Evolutionary conservation across 2,329 filamentous ascomycete species (phyloP).

Genomic region (Myrmaecium sp.): DNA sequence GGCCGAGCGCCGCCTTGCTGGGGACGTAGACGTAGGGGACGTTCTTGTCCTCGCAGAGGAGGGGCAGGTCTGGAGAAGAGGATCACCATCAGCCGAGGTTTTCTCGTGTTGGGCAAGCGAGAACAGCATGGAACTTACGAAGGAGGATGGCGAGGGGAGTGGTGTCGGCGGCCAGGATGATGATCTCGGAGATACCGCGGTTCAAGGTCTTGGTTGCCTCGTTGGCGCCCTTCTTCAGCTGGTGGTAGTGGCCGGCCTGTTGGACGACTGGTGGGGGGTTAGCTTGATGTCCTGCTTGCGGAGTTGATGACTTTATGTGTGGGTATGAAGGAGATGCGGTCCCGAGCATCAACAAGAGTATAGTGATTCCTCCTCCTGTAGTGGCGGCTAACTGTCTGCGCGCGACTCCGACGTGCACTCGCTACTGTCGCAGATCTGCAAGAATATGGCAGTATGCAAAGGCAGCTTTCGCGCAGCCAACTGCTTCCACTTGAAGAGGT

Average conservation of each 20-base stretch:
- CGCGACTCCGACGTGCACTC: no score
- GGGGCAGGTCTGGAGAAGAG: conserved; percentile 80
- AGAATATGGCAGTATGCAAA: no score
- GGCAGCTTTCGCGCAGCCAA: no score
- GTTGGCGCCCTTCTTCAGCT: conserved; percentile 68
- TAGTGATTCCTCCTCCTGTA: no score
- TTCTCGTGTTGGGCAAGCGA: conserved; percentile 25
- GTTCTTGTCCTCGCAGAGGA: conserved; percentile 71
- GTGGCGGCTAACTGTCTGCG: no score
- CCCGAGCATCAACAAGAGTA: no score
- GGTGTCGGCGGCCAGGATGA: conserved; percentile 80
- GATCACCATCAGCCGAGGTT: not conserved
- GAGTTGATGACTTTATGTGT: no score
- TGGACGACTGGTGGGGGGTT: no score
- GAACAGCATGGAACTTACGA: conserved; percentile 6
- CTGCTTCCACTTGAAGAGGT: no score
- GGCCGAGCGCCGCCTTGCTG: conserved; percentile 74
- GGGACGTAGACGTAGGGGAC: conserved; percentile 57
- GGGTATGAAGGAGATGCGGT: no score
- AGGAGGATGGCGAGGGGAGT: conserved; percentile 59
- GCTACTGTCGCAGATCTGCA: no score
- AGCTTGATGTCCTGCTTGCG: no score
- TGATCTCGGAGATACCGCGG: conserved; percentile 76
- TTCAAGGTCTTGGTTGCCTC: conserved; percentile 65
- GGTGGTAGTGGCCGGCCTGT: conserved; percentile 11